Conservation (phyloP, 768 basidiomycete species). For the Auricularia sp. region DNA sequence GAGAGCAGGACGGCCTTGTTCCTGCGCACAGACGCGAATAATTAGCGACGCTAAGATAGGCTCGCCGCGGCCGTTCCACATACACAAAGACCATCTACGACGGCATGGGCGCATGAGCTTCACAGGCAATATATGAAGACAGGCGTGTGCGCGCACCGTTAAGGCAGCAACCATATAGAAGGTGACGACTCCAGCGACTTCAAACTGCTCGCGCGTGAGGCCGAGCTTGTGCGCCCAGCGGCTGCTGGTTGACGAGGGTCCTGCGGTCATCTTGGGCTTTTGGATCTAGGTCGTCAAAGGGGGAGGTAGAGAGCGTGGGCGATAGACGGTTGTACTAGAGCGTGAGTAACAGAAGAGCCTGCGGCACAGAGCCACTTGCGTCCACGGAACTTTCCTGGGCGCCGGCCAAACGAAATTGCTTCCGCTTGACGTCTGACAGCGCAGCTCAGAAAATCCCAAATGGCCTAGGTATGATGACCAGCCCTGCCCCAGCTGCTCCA, state of each 20-base stretch:
- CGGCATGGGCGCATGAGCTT: too few species aligned
- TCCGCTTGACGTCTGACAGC: too few species aligned
- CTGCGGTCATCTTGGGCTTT: background rate
- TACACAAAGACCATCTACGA: conserved; percentile 13
- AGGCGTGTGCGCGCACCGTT: conserved; percentile 9
- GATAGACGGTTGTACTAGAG: background rate
- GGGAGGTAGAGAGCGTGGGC: background rate
- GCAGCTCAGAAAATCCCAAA: too few species aligned
- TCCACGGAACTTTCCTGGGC: too few species aligned
- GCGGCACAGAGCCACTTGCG: background rate
- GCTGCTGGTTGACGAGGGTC: background rate
- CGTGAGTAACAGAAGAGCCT: background rate
- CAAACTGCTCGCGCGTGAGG: conserved; percentile 1
- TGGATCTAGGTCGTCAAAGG: background rate
- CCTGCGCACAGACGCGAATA: background rate
- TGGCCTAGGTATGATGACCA: too few species aligned
- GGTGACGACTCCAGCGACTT: conserved; percentile 18
- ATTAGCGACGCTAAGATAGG: background rate
- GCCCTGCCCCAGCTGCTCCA: too few species aligned
- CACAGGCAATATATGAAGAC: background rate
- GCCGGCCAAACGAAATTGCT: too few species aligned
- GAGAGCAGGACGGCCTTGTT: conserved; percentile 17
- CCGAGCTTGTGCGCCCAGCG: background rate
- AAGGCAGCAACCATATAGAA: conserved; percentile 23
- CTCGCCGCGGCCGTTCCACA: background rate